A percentile compares a stretch with the other conserved stretches of the same genome.
Evolutionary conservation across 305 asterid genomes (phyloP).

Genomic region (Fraxinus platypoda): DNA sequence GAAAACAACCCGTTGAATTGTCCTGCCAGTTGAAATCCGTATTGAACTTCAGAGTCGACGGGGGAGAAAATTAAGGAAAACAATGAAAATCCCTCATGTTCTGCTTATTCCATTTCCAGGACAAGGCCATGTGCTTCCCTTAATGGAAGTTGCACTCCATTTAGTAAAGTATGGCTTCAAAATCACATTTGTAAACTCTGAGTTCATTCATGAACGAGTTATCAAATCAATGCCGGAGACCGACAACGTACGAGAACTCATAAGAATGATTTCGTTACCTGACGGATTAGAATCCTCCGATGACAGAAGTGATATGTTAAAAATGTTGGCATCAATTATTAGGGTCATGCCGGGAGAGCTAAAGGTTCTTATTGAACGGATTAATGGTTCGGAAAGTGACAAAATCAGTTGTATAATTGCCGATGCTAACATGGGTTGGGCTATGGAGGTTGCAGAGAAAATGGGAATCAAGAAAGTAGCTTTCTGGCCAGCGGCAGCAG

Average conservation of each 20-base stretch:
- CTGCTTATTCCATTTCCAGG: constrained; percentile 45
- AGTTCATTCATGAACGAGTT: constrained; percentile 36
- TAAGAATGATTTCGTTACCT: constrained; percentile 32
- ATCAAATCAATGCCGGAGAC: constrained; percentile 15
- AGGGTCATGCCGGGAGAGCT: constrained; percentile 38
- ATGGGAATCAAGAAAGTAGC: constrained; percentile 29
- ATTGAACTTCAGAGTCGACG: no score
- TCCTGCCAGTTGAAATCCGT: no score
- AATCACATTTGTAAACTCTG: constrained; percentile 39
- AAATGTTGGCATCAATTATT: constrained; percentile 15
- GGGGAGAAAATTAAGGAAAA: not conserved
- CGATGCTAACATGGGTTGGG: constrained; percentile 41
- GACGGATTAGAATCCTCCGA: constrained; percentile 41
- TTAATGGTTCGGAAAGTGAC: constrained; percentile 20
- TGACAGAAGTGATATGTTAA: constrained; percentile 31
- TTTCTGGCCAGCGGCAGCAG: constrained; percentile 29
- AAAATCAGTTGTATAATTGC: constrained; percentile 32
- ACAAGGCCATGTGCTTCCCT: constrained; percentile 49
- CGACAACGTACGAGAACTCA: not conserved
- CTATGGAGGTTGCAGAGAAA: constrained; percentile 30
- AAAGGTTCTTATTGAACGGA: constrained; percentile 26
- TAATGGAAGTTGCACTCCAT: constrained; percentile 36
- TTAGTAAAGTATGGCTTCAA: constrained; percentile 33
- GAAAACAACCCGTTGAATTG: no score
- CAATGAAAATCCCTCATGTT: constrained; percentile 40